phyloP scores from a whole-genome alignment of 2,329 filamentous ascomycete species.

The Cryphonectria nitschkei region DNA sequence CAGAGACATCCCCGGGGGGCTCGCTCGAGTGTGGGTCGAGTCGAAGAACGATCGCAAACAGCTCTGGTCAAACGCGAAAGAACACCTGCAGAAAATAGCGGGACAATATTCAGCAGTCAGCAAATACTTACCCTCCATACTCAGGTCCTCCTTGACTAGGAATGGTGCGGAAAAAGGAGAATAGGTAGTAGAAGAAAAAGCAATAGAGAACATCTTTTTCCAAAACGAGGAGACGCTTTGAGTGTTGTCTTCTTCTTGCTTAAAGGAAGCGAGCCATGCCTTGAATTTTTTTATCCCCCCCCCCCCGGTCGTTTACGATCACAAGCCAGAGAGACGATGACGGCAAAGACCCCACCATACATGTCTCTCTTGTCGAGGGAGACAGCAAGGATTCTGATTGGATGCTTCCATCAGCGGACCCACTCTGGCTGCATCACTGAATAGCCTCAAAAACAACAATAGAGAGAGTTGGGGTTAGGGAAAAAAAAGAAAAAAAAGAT shows the following conservation, averaged over 20 bases:
- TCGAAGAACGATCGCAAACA: neutral
- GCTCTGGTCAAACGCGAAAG: neutral
- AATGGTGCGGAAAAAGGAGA: neutral
- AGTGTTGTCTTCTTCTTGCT: too few relatives aligned
- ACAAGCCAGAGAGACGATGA: constrained; percentile 17
- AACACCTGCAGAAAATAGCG: neutral
- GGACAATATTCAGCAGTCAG: too few relatives aligned
- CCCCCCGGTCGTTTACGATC: constrained; percentile 21
- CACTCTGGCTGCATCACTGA: constrained; percentile 6
- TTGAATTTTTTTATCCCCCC: neutral
- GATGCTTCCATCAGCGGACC: neutral
- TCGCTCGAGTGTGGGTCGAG: constrained; percentile 6
- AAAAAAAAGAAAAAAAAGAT: neutral
- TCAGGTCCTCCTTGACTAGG: neutral
- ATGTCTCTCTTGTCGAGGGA: neutral
- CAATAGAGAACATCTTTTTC: neutral
- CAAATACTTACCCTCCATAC: too few relatives aligned
- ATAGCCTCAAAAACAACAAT: constrained; percentile 14
- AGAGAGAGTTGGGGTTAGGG: neutral
- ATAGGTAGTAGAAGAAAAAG: neutral
- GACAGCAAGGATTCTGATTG: neutral
- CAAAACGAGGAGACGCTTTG: neutral
- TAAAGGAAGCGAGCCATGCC: neutral
- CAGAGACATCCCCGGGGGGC: neutral
- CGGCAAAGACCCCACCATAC: constrained; percentile 4